Percentiles rank a stretch among this genome's conserved stretches.
Evolutionary conservation across 805 yeast genomes (phyloP).

Genomic region (Candida xyloterini): DNA sequence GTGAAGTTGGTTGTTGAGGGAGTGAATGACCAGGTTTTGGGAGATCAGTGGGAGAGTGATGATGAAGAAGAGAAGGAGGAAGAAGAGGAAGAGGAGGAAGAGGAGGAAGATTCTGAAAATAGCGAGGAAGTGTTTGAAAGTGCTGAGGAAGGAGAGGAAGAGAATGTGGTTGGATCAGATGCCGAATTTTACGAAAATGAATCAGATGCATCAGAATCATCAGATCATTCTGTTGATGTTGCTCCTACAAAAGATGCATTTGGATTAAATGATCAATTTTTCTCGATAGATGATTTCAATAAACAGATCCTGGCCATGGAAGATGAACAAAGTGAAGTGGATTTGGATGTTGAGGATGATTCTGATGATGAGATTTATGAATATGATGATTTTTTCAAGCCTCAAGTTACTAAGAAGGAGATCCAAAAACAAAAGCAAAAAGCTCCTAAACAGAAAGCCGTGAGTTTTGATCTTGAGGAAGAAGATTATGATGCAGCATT

Average conservation of each 20-base stretch:
- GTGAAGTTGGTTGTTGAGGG: conserved; percentile 80
- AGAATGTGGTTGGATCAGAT: conserved; percentile 24
- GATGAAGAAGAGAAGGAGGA: conserved; percentile 19
- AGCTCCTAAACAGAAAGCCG: conserved; percentile 1
- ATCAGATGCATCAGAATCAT: conserved; percentile 15
- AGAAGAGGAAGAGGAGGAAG: conserved; percentile 28
- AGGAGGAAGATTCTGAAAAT: conserved; percentile 12
- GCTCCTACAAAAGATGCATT: conserved; percentile 45
- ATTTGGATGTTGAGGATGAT: conserved; percentile 52
- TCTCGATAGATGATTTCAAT: conserved; percentile 70
- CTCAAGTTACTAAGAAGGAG: conserved; percentile 16
- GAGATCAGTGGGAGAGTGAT: conserved; percentile 23
- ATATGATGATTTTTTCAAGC: conserved; percentile 66
- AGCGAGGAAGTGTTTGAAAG: conserved; percentile 20
- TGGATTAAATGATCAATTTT: conserved; percentile 80
- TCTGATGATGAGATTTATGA: conserved; percentile 46
- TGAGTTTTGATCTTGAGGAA: conserved; percentile 50
- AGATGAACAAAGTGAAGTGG: conserved; percentile 50
- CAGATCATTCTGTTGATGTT: conserved; percentile 19
- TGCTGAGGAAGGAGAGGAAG: conserved; percentile 27
- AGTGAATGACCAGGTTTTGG: conserved; percentile 61
- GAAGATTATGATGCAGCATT: conserved; percentile 62
- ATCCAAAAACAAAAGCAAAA: conserved; percentile 30
- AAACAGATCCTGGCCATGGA: conserved; percentile 33
- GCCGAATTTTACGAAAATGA: conserved; percentile 21